These are phyloP conservation scores for Suillus variegatus DNA, from an alignment of 768 basidiomycete species.

Conservation along the genomic window DNA sequence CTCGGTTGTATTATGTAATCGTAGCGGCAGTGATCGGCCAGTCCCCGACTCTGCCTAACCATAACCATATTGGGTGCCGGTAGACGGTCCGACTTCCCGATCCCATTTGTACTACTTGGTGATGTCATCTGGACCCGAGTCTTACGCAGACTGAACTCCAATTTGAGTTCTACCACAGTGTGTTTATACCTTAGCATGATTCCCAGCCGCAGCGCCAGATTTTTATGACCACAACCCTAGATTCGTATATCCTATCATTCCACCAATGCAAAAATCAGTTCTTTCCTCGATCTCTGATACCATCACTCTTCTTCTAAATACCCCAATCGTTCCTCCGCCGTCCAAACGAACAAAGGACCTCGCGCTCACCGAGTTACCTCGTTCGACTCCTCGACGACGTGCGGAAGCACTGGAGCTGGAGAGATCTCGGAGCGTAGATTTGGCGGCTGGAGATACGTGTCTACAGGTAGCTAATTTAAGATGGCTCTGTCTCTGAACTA, in stretches of 20 bases:
- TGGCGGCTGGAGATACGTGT: constrained; percentile 10
- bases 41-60: no score
- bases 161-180: neutral
- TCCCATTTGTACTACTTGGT: neutral
- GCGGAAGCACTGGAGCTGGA: constrained; percentile 1
- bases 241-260: neutral
- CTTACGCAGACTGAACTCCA: neutral
- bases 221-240: neutral
- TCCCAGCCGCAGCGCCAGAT: neutral
- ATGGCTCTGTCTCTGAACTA: neutral
- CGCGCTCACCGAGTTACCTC: constrained; percentile 21
- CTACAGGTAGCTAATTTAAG: constrained; percentile 17
- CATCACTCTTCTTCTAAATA: constrained; percentile 21
- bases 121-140: neutral
- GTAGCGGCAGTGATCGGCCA: no score
- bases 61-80: no score
- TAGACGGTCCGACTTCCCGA: no score
- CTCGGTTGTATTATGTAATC: no score
- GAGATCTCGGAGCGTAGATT: neutral
- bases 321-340: constrained; percentile 21
- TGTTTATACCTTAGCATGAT: neutral
- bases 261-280: constrained; percentile 8
- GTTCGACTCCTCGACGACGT: neutral
- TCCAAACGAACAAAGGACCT: constrained; percentile 12
- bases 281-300: constrained; percentile 19